A percentile compares a stretch with the other conserved stretches of the same genome.
These are phyloP conservation scores for Lithocarpus polystachyus DNA, from an alignment of 306 rosid species.

Conservation along the genomic window DNA sequence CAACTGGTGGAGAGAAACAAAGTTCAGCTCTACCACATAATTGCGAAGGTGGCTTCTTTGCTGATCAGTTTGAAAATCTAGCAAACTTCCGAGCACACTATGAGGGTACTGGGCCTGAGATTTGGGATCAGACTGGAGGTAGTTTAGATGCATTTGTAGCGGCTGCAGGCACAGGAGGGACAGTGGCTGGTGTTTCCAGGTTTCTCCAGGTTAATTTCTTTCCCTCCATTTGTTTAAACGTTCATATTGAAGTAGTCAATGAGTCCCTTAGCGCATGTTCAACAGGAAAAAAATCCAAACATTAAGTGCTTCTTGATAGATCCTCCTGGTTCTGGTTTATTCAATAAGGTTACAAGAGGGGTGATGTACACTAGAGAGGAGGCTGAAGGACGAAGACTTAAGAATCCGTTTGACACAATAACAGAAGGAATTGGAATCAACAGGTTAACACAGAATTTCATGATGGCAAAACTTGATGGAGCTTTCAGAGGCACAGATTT, in stretches of 20 bases:
- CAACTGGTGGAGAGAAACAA: conserved; percentile 29
- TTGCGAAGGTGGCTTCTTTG: conserved; percentile 83
- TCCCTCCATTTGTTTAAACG: not conserved
- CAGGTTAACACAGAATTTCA: conserved; percentile 73
- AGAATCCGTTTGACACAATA: conserved; percentile 89
- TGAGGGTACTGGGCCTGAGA: conserved; percentile 92
- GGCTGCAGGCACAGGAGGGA: conserved; percentile 95
- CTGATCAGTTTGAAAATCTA: conserved; percentile 89
- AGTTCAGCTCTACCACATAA: conserved; percentile 27
- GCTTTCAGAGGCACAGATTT: conserved; percentile 83
- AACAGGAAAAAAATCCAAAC: conserved; percentile 74
- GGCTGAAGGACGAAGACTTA: conserved; percentile 86
- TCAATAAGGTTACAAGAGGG: conserved; percentile 84
- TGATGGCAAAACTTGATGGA: conserved; percentile 78
- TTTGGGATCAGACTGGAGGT: conserved; percentile 80
- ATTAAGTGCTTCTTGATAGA: conserved; percentile 81
- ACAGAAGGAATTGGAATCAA: conserved; percentile 95
- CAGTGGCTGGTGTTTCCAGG: conserved; percentile 80
- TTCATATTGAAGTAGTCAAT: conserved; percentile 5
- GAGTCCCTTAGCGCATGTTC: conserved; percentile 8
- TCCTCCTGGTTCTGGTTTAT: conserved; percentile 95
- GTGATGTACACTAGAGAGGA: conserved; percentile 88
- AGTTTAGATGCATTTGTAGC: conserved; percentile 77
- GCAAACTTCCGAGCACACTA: conserved; percentile 86
- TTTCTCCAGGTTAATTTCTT: conserved; percentile 48